These are phyloP conservation scores for Podila horticola DNA, from an alignment of 192 early-diverging fungal species.

Conservation along the genomic window DNA sequence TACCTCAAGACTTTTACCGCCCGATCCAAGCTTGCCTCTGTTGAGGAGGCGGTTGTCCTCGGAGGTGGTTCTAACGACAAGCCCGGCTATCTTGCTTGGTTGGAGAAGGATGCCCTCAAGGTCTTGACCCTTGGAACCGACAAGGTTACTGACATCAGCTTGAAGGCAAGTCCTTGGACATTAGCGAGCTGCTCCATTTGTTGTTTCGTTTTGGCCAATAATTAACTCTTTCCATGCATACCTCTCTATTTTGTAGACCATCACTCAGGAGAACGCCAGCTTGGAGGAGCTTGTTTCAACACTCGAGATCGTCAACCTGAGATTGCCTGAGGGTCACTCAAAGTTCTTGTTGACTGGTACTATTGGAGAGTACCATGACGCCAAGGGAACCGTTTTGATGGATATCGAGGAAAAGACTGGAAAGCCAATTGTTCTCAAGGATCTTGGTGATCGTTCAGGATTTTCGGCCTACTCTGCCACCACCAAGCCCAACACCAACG, in stretches of 20 bases:
- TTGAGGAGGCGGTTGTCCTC: slow-evolving; percentile 34
- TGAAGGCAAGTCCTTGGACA: slow-evolving; percentile 11
- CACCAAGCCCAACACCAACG: slow-evolving; percentile 27
- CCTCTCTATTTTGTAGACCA: slow-evolving; percentile 2
- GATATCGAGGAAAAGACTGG: slow-evolving; percentile 26
- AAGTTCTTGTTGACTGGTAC: slow-evolving; percentile 33
- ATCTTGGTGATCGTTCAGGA: slow-evolving; percentile 46
- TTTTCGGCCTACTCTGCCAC: slow-evolving; percentile 34
- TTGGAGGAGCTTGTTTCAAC: slow-evolving; percentile 21
- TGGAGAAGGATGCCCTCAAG: slow-evolving; percentile 42
- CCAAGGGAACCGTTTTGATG: slow-evolving; percentile 24
- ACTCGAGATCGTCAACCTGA: slow-evolving; percentile 22
- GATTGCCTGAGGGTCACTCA: slow-evolving; percentile 29
- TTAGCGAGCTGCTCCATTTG: neutral
- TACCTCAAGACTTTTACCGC: slow-evolving; percentile 31
- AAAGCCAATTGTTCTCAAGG: slow-evolving; percentile 11
- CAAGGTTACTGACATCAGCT: slow-evolving; percentile 14
- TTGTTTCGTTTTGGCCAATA: neutral
- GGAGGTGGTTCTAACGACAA: slow-evolving; percentile 41
- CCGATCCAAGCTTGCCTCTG: slow-evolving; percentile 26
- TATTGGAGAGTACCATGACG: slow-evolving; percentile 45
- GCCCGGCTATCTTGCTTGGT: slow-evolving; percentile 50
- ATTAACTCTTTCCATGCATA: neutral
- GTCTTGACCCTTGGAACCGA: slow-evolving; percentile 46
- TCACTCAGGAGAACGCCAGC: slow-evolving; percentile 12